These are phyloP conservation scores for Lodderomyces orthopsilosis DNA, from an alignment of 1,139 yeast species.

Conservation along the genomic window DNA sequence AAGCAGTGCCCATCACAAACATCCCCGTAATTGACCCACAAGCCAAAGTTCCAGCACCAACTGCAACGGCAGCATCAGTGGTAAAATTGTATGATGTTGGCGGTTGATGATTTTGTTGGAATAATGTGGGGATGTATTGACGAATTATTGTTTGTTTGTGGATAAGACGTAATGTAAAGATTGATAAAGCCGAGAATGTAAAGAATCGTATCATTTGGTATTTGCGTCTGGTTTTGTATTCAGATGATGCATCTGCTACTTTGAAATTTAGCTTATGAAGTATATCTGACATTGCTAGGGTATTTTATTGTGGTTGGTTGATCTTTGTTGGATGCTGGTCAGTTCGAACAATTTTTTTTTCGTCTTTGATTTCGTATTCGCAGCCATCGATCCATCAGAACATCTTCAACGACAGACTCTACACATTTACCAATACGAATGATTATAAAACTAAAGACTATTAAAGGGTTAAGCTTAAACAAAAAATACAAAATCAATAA, in stretches of 20 bases:
- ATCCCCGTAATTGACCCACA: conserved; percentile 74
- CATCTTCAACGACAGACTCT: no score
- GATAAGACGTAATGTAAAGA: conserved; percentile 71
- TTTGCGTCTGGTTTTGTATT: conserved; percentile 56
- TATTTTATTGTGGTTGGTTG: not conserved
- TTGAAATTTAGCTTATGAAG: conserved; percentile 24
- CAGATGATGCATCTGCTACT: conserved; percentile 37
- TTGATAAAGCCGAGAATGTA: conserved; percentile 69
- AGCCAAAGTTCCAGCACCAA: conserved; percentile 73
- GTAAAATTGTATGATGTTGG: conserved; percentile 73
- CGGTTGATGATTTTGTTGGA: conserved; percentile 84
- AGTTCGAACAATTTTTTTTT: not conserved
- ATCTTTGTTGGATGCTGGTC: not conserved
- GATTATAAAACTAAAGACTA: no score
- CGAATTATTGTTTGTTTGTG: conserved; percentile 71
- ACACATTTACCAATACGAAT: no score
- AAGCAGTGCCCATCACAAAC: conserved; percentile 71
- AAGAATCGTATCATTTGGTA: conserved; percentile 71
- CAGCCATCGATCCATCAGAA: no score
- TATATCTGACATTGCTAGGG: conserved; percentile 13
- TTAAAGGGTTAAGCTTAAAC: no score
- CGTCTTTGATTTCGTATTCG: not conserved
- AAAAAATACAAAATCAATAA: not conserved
- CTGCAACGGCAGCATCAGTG: conserved; percentile 84
- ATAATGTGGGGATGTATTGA: conserved; percentile 73